A percentile compares a stretch with the other conserved stretches of the same genome.
phyloP scores from a whole-genome alignment of 1,284 basidiomycete genomes.

The Pseudozyma pruni region DNA sequence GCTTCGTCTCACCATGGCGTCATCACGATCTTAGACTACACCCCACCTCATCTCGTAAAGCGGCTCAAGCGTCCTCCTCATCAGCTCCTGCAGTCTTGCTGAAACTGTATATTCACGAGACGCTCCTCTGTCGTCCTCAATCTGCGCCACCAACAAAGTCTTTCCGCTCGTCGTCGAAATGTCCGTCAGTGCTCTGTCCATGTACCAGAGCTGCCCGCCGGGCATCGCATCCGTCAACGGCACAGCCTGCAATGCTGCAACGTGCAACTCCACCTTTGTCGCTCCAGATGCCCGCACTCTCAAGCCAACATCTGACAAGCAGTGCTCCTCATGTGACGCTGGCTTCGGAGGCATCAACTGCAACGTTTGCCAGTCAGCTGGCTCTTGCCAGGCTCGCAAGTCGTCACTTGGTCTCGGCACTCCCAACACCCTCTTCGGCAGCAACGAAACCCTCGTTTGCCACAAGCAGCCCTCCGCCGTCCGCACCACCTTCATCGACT shows the following conservation, averaged over 20 bases:
- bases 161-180: no score
- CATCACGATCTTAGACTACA: neutral
- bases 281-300: slow-evolving; percentile 29
- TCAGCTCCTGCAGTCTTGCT: no score
- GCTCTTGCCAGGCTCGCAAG: slow-evolving; percentile 42
- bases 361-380: slow-evolving; percentile 51
- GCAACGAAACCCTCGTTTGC: slow-evolving; percentile 47
- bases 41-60: neutral
- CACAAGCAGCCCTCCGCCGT: slow-evolving; percentile 54
- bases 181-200: slow-evolving; percentile 42
- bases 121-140: neutral
- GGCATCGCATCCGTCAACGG: slow-evolving; percentile 47
- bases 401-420: slow-evolving; percentile 23
- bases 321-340: slow-evolving; percentile 44
- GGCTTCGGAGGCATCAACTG: slow-evolving; percentile 59
- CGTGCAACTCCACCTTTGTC: slow-evolving; percentile 54
- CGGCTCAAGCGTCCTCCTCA: neutral
- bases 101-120: no score
- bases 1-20: neutral
- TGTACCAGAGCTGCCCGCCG: slow-evolving; percentile 51
- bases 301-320: slow-evolving; percentile 31
- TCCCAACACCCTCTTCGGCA: slow-evolving; percentile 24
- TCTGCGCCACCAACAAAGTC: no score
- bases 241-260: slow-evolving; percentile 47
- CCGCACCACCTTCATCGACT: slow-evolving; percentile 48